These are phyloP conservation scores for Cladophialophora psammophila DNA, from an alignment of 2,329 filamentous ascomycete genomes.

Conservation along the genomic window DNA sequence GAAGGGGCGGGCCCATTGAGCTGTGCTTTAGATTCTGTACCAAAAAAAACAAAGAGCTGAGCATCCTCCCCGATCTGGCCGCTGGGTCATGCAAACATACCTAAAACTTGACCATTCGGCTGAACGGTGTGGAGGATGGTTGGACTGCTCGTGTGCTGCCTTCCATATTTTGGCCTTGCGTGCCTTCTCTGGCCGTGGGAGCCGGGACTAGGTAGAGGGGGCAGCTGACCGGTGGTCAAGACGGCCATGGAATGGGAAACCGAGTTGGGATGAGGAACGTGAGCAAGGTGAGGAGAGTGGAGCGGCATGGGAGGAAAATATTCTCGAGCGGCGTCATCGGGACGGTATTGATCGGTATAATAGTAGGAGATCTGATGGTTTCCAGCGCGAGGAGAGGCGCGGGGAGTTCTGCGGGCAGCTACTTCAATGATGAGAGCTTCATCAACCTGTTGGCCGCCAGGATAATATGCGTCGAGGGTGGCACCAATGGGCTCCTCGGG, in stretches of 20 bases:
- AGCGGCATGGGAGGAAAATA: constrained; percentile 80
- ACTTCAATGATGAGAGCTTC: constrained; percentile 93
- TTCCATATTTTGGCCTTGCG: constrained; percentile 66
- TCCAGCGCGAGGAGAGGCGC: constrained; percentile 72
- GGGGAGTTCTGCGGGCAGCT: constrained; percentile 75
- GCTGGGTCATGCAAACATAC: constrained; percentile 39
- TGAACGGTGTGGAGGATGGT: constrained; percentile 67
- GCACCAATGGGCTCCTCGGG: constrained; percentile 85
- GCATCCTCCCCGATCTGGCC: constrained; percentile 43
- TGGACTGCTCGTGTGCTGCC: constrained; percentile 83
- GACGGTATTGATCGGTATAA: constrained; percentile 66
- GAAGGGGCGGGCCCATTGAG: constrained; percentile 47
- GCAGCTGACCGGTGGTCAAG: constrained; percentile 78
- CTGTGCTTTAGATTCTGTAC: constrained; percentile 51
- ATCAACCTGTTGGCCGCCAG: constrained; percentile 83
- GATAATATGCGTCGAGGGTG: constrained; percentile 81
- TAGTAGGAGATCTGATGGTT: constrained; percentile 63
- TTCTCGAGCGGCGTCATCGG: constrained; percentile 74
- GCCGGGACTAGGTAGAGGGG: constrained; percentile 84
- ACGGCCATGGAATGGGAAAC: constrained; percentile 75
- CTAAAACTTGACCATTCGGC: constrained; percentile 45
- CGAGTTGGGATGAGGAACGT: constrained; percentile 46
- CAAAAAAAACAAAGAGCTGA: constrained; percentile 44
- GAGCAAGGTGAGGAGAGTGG: constrained; percentile 51
- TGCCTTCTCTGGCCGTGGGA: constrained; percentile 65